Evolutionary conservation across 208 protist species (phyloP).

Genomic region (Acanthamoeba triangularis): DNA sequence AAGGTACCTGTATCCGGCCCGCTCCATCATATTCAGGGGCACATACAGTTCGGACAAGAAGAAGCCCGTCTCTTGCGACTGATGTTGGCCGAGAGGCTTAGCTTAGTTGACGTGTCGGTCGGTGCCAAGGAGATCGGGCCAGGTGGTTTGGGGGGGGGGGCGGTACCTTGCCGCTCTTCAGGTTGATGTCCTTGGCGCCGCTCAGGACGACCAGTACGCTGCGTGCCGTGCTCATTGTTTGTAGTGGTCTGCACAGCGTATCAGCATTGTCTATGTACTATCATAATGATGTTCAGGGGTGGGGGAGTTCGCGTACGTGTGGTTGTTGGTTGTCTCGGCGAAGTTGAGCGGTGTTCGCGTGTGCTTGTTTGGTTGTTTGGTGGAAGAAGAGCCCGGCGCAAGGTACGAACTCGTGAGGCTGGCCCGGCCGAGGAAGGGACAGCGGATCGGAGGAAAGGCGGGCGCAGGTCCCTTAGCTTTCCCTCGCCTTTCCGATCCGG

Average conservation of each 20-base stretch:
- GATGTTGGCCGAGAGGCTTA: neutral
- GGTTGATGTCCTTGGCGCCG: constrained; percentile 23
- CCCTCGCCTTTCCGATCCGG: neutral
- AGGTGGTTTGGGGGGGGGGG: too few relatives aligned
- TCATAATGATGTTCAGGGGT: too few relatives aligned
- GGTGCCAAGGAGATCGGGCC: neutral
- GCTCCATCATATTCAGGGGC: neutral
- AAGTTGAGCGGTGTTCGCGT: too few relatives aligned
- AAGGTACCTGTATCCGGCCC: neutral
- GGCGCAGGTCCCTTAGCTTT: neutral
- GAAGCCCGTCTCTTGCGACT: constrained; percentile 6
- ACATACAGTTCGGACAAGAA: constrained; percentile 13
- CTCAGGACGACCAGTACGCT: constrained; percentile 28
- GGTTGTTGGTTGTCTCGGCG: neutral
- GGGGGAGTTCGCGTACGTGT: neutral
- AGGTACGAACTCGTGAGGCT: neutral
- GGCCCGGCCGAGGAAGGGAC: neutral
- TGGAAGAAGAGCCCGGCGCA: neutral
- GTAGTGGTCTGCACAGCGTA: neutral
- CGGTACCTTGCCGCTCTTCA: constrained; percentile 41
- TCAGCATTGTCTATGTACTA: neutral
- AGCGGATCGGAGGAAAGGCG: neutral
- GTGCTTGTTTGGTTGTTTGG: neutral
- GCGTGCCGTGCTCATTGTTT: neutral
- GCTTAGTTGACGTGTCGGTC: neutral